Evolutionary conservation across 1,284 basidiomycete species (phyloP), one percentile per base, ranked within the genome.

Genomic region (Pterulicium gracile): DNA sequence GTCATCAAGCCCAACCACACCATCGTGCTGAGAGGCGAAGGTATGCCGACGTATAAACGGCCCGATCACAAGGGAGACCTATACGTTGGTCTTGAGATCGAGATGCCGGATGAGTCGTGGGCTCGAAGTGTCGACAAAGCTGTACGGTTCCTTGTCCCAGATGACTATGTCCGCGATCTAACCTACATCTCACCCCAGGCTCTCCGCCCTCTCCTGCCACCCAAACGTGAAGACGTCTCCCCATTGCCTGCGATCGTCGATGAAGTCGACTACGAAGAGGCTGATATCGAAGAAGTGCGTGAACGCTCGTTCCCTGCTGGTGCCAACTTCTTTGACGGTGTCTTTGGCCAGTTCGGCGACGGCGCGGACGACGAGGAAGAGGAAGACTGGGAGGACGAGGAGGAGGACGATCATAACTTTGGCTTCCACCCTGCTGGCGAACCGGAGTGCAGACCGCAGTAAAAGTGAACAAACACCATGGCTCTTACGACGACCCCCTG

Each of bases 21-120:
- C 19, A 83, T 92, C 50, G 69, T 83, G 15, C 61, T 95, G 24
- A 71, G 77, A 3, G 82, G 81, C 3, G 90, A 95, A 62, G 92
- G 92, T 24, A 92, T 96, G 89, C 87, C 88, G 1, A 65, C 78
- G 1, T 71, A 82, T 61, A 83, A 84, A 52, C 70, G 68, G 20
- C 66, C 75, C 17, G 75, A 81, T 47, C 65, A 73, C 51, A 85
- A 79, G 58, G 93, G 93, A 10, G 83, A 94, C 58, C 67, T 96
- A 43, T 89, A 81, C 52, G 70, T 95, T 45, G 73, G 82, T 49
- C 76, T 95, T 48, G 75, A 82, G 45, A 73, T 96, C 46, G 90
- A 94, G 64, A 92, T 92, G 86, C 88, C 90, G 5, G 69, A 72
- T 49, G 67, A 74, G 44, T 65, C 75, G 36, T 91, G 88, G 87